Conservation (phyloP, 1,284 basidiomycete species). For the Papiliotrema terrestris region DNA sequence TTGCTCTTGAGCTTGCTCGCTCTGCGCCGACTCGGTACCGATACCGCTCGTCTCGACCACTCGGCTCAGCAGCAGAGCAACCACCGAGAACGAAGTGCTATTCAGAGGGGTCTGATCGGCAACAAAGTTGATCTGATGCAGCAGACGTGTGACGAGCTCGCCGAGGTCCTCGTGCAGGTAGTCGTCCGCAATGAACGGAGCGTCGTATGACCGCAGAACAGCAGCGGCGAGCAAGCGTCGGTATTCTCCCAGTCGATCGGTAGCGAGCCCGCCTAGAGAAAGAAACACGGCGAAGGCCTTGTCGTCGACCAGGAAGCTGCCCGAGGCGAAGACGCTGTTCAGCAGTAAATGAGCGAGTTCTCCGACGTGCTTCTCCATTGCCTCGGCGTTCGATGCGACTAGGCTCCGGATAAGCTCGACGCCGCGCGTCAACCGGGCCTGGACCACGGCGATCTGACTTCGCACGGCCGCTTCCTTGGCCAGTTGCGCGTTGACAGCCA, state of each 20-base stretch:
- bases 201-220: constrained; percentile 66
- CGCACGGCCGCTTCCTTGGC: constrained; percentile 70
- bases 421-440: constrained; percentile 61
- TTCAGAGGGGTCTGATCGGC: constrained; percentile 82
- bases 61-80: constrained; percentile 70
- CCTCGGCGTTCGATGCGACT: constrained; percentile 58
- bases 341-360: constrained; percentile 62
- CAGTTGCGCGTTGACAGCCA: constrained; percentile 72
- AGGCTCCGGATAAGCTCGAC: constrained; percentile 65
- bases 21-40: constrained; percentile 55
- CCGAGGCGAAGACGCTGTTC: constrained; percentile 60
- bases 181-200: constrained; percentile 67
- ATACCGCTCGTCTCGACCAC: constrained; percentile 71
- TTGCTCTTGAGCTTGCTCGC: constrained; percentile 80
- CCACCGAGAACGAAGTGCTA: constrained; percentile 76
- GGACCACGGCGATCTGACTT: constrained; percentile 57
- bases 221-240: constrained; percentile 73
- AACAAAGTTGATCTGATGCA: constrained; percentile 79
- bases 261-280: constrained; percentile 43
- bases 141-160: constrained; percentile 77
- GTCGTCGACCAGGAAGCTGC: constrained; percentile 60
- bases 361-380: constrained; percentile 60
- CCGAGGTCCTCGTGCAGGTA: constrained; percentile 67
- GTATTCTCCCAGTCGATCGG: constrained; percentile 66
- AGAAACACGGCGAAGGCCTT: constrained; percentile 72